Conservation (phyloP, 768 basidiomycete genomes). For the Boletus insuetus region DNA sequence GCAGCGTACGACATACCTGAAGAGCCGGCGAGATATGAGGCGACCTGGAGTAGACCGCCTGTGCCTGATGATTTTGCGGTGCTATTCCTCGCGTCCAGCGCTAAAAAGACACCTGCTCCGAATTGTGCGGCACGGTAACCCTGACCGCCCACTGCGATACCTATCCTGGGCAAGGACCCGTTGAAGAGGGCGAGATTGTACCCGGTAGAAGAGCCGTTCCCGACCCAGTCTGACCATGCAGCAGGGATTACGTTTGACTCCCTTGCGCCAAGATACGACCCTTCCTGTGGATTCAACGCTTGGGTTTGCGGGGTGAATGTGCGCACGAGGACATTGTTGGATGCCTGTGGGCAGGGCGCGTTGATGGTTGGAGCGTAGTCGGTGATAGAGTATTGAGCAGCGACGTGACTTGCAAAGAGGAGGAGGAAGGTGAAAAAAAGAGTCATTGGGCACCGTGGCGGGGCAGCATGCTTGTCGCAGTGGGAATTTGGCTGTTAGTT, state of each 20-base stretch:
- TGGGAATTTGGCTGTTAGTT: neutral
- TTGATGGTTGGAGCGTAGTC: conserved; percentile 54
- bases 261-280: conserved; percentile 45
- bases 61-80: conserved; percentile 57
- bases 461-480: conserved; percentile 6
- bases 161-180: conserved; percentile 48
- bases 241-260: conserved; percentile 38
- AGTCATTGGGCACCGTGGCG: conserved; percentile 6
- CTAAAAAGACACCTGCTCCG: conserved; percentile 57
- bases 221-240: conserved; percentile 62
- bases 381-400: conserved; percentile 26
- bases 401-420: neutral
- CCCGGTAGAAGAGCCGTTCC: conserved; percentile 49
- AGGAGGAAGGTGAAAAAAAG: neutral
- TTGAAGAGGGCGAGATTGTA: conserved; percentile 48
- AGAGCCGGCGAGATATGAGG: conserved; percentile 64
- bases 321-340: conserved; percentile 44
- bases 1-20: conserved; percentile 44
- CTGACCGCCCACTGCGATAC: conserved; percentile 67
- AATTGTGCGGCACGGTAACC: conserved; percentile 68
- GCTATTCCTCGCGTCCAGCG: conserved; percentile 59
- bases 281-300: conserved; percentile 48
- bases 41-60: conserved; percentile 68
- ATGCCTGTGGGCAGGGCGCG: conserved; percentile 50
- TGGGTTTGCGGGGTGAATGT: conserved; percentile 50